These are phyloP conservation scores for Penicillium nucicola DNA, from an alignment of 495 filamentous ascomycete genomes.

Conservation along the genomic window DNA sequence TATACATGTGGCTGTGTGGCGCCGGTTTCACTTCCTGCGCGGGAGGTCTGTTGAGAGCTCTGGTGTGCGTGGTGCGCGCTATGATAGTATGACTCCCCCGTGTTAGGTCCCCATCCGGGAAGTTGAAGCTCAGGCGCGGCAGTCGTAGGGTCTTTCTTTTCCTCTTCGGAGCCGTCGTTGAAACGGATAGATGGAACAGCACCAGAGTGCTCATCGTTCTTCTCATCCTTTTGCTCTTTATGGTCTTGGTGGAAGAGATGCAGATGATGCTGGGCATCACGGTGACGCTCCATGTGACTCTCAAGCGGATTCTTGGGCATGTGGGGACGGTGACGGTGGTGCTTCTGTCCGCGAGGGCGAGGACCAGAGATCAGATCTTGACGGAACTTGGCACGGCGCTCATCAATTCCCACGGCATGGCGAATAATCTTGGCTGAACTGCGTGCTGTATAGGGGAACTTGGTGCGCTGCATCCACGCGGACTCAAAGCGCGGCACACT, in stretches of 20 bases:
- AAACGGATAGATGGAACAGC: constrained; percentile 31
- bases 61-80: constrained; percentile 16
- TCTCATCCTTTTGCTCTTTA: neutral
- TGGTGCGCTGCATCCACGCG: constrained; percentile 80
- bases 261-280: constrained; percentile 16
- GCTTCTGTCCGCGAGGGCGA: constrained; percentile 27
- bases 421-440: constrained; percentile 67
- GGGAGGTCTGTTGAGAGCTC: constrained; percentile 6
- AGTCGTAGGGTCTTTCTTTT: neutral
- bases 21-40: constrained; percentile 12
- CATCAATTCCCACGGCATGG: constrained; percentile 77
- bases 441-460: constrained; percentile 78
- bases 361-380: constrained; percentile 70
- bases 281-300: constrained; percentile 17
- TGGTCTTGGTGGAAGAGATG: constrained; percentile 19
- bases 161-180: constrained; percentile 20
- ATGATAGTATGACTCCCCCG: constrained; percentile 36
- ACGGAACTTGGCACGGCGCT: constrained; percentile 65
- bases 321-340: constrained; percentile 34
- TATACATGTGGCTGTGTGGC: constrained; percentile 29
- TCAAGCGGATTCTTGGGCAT: constrained; percentile 24
- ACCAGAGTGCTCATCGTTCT: constrained; percentile 13
- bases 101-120: constrained; percentile 18
- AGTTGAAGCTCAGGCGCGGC: neutral
- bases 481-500: constrained; percentile 78